Conservation (phyloP, 1,284 basidiomycete genomes). For the Porogramme epimiltina region DNA sequence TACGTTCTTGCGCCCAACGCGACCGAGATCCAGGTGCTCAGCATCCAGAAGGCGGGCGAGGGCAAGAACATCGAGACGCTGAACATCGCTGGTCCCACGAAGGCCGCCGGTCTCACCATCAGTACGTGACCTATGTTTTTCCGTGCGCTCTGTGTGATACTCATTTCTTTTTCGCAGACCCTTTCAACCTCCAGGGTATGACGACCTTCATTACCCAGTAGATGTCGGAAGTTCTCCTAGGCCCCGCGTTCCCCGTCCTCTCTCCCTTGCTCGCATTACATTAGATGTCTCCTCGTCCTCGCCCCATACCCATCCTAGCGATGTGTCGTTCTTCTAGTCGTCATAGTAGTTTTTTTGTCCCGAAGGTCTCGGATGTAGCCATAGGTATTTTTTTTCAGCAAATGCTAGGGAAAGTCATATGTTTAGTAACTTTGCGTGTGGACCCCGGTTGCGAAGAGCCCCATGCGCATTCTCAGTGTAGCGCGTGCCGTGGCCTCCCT, state of each 20-base stretch:
- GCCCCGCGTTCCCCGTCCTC: no score
- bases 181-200: slow-evolving; percentile 45
- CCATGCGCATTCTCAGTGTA: no score
- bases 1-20: slow-evolving; percentile 44
- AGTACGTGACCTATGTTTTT: slow-evolving; percentile 28
- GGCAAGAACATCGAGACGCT: slow-evolving; percentile 42
- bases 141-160: neutral
- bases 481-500: no score
- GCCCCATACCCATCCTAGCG: neutral
- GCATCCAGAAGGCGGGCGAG: slow-evolving; percentile 43
- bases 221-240: neutral
- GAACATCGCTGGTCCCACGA: slow-evolving; percentile 39
- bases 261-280: no score
- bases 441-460: no score
- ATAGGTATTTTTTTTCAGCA: neutral
- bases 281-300: neutral
- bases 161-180: slow-evolving; percentile 23
- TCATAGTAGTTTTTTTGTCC: neutral
- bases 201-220: slow-evolving; percentile 36
- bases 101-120: slow-evolving; percentile 39
- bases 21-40: slow-evolving; percentile 41
- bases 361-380: slow-evolving; percentile 1
- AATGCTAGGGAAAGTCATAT: neutral
- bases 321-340: neutral
- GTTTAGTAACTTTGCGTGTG: no score